A percentile compares a stretch with the other conserved stretches of the same genome.
Conservation (phyloP, 441 rosid genomes). For the Euphorbia celastroides region DNA sequence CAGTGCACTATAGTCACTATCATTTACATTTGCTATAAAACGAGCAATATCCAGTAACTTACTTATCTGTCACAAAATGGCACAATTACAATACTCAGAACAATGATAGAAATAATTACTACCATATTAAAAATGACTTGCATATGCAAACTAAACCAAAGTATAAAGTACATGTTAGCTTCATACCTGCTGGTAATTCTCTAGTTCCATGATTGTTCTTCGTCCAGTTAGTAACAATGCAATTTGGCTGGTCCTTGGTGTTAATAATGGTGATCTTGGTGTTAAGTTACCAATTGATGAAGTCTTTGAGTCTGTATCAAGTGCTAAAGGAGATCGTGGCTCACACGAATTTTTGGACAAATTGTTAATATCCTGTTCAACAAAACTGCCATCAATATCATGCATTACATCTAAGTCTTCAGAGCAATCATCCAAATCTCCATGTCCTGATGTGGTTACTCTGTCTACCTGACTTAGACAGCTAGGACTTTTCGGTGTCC, state of each 20-base stretch:
- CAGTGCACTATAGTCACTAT: slow-evolving; percentile 59
- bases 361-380: slow-evolving; percentile 42
- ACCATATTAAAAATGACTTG: no score
- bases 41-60: slow-evolving; percentile 78
- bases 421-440: slow-evolving; percentile 49
- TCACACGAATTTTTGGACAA: slow-evolving; percentile 45
- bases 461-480: slow-evolving; percentile 42
- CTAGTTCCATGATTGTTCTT: slow-evolving; percentile 75
- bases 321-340: slow-evolving; percentile 24
- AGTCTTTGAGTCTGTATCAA: slow-evolving; percentile 43
- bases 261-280: slow-evolving; percentile 77
- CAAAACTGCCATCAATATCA: slow-evolving; percentile 45
- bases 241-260: slow-evolving; percentile 74
- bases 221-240: slow-evolving; percentile 70
- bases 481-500: slow-evolving; percentile 61
- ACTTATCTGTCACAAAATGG: slow-evolving; percentile 50
- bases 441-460: slow-evolving; percentile 33
- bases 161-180: not conserved
- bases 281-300: slow-evolving; percentile 81
- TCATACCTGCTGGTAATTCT: slow-evolving; percentile 76
- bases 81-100: slow-evolving; percentile 11
- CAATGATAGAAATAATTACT: no score
- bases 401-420: slow-evolving; percentile 54
- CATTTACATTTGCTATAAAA: slow-evolving; percentile 62
- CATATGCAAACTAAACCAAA: slow-evolving; percentile 5